A percentile compares a stretch with the other conserved stretches of the same genome.
These are phyloP conservation scores for Naematelia aurantialba DNA, from an alignment of 768 basidiomycete species.

Conservation along the genomic window DNA sequence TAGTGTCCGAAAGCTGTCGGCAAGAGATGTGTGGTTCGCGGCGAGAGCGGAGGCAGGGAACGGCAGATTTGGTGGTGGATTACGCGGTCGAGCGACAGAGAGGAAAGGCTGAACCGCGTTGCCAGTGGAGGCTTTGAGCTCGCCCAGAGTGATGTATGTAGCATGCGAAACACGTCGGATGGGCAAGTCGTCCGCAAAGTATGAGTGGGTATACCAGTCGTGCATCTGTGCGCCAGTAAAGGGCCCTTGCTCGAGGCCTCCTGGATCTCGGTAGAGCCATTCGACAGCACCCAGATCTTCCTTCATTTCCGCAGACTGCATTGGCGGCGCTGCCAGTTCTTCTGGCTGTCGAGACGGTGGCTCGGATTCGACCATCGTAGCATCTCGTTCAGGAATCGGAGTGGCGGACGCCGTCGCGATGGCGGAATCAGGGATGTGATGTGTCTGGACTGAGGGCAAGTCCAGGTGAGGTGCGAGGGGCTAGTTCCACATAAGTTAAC, in stretches of 20 bases:
- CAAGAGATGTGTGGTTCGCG: constrained; percentile 13
- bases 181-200: constrained; percentile 75
- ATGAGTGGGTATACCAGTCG: constrained; percentile 87
- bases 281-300: constrained; percentile 54
- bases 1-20: constrained; percentile 14
- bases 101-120: constrained; percentile 51
- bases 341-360: constrained; percentile 5
- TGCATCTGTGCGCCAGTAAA: constrained; percentile 88
- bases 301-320: constrained; percentile 16
- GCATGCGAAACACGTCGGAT: constrained; percentile 63
- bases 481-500: not conserved
- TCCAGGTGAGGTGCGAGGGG: constrained; percentile 16
- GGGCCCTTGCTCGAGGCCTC: constrained; percentile 88
- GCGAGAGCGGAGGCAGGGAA: constrained; percentile 28
- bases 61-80: constrained; percentile 52
- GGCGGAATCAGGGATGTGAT: constrained; percentile 33
- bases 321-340: constrained; percentile 1
- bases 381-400: constrained; percentile 45
- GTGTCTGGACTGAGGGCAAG: constrained; percentile 20
- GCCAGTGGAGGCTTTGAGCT: constrained; percentile 47
- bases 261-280: constrained; percentile 91
- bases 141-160: constrained; percentile 50
- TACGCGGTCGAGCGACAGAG: constrained; percentile 54
- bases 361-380: constrained; percentile 18
- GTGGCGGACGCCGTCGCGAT: constrained; percentile 44